These are phyloP conservation scores for Cryphonectria radicalis DNA, from an alignment of 2,329 filamentous ascomycete species.

Conservation along the genomic window DNA sequence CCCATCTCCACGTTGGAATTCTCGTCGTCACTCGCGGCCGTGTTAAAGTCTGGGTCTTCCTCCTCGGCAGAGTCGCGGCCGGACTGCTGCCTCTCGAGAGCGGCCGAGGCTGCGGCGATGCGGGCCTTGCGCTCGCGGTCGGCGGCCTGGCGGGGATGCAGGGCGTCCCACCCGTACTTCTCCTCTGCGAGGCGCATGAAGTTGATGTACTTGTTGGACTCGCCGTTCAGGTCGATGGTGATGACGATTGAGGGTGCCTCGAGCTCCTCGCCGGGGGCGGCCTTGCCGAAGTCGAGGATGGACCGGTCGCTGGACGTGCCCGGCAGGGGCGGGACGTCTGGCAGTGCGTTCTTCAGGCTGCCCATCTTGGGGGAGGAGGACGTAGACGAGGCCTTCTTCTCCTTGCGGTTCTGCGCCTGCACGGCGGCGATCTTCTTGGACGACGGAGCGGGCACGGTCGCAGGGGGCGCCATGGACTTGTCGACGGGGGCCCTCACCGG, in stretches of 20 bases:
- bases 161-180: slow-evolving; percentile 89
- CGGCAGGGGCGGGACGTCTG: slow-evolving; percentile 40
- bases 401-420: slow-evolving; percentile 49
- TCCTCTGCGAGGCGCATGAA: slow-evolving; percentile 94
- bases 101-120: slow-evolving; percentile 86
- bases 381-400: slow-evolving; percentile 45
- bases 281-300: slow-evolving; percentile 65
- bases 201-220: slow-evolving; percentile 90
- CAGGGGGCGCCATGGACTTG: slow-evolving; percentile 27
- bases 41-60: slow-evolving; percentile 45
- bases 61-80: slow-evolving; percentile 52
- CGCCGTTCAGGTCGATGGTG: slow-evolving; percentile 77
- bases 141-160: slow-evolving; percentile 88
- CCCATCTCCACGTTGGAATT: slow-evolving; percentile 79
- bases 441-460: slow-evolving; percentile 35
- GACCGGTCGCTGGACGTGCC: slow-evolving; percentile 52
- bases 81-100: slow-evolving; percentile 75
- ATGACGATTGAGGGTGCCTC: slow-evolving; percentile 79
- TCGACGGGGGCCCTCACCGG: slow-evolving; percentile 24
- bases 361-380: slow-evolving; percentile 56
- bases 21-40: slow-evolving; percentile 65
- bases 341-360: slow-evolving; percentile 51
- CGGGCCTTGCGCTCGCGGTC: slow-evolving; percentile 85
- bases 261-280: slow-evolving; percentile 61
- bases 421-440: slow-evolving; percentile 51